A percentile compares a stretch with the other conserved stretches of the same genome.
phyloP scores from a whole-genome alignment of 768 basidiomycete genomes.

The Clavaria fumosa region DNA sequence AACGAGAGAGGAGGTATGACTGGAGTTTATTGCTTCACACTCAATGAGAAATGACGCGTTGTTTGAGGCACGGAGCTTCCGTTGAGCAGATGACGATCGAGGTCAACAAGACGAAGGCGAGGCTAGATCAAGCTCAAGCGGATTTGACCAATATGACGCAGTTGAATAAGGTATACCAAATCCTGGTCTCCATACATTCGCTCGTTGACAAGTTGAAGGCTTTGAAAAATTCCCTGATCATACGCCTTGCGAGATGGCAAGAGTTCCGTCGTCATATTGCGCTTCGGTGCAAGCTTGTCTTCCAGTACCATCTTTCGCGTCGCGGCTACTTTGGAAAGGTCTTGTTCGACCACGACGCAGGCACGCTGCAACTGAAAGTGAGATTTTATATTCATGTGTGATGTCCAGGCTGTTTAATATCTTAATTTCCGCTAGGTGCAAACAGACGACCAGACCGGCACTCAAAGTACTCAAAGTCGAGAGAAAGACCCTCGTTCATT shows the following conservation, averaged over 20 bases:
- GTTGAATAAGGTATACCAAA: slow-evolving; percentile 42
- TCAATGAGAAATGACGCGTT: slow-evolving; percentile 3
- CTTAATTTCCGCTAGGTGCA: slow-evolving; percentile 35
- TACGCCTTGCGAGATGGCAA: slow-evolving; percentile 64
- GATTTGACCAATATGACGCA: slow-evolving; percentile 48
- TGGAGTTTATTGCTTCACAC: background rate
- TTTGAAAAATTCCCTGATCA: slow-evolving; percentile 46
- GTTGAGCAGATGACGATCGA: slow-evolving; percentile 66
- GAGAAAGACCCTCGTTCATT: slow-evolving; percentile 79
- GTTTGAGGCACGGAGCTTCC: slow-evolving; percentile 50
- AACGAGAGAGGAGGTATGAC: slow-evolving; percentile 46
- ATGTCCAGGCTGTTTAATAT: background rate
- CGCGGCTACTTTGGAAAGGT: slow-evolving; percentile 88
- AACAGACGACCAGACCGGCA: slow-evolving; percentile 63
- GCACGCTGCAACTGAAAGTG: slow-evolving; percentile 53
- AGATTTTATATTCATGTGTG: slow-evolving; percentile 4
- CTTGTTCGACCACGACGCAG: slow-evolving; percentile 59
- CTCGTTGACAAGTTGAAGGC: slow-evolving; percentile 27
- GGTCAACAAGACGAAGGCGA: slow-evolving; percentile 46
- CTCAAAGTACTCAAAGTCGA: slow-evolving; percentile 46
- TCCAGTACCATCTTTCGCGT: slow-evolving; percentile 65
- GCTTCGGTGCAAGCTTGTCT: slow-evolving; percentile 71
- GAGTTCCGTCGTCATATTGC: slow-evolving; percentile 82
- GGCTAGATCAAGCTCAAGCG: slow-evolving; percentile 40
- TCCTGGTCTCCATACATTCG: background rate